These are phyloP conservation scores for Sugiyamaella paludigena DNA, from an alignment of 1,139 yeast genomes.

Conservation along the genomic window DNA sequence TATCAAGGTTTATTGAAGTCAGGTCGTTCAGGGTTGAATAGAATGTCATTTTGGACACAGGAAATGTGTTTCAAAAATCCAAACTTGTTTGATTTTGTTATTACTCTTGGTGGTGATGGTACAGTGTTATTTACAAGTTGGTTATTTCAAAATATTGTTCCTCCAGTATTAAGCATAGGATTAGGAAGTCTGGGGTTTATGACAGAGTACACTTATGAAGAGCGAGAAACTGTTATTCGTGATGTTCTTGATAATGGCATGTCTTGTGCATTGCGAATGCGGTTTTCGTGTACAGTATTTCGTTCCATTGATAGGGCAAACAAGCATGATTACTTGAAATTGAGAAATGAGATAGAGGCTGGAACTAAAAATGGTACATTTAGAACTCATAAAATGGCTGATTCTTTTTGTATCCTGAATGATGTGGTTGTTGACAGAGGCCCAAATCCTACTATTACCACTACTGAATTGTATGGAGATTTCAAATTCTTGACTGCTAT, in stretches of 20 bases:
- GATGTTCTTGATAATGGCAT: constrained; percentile 60
- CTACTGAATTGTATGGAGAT: constrained; percentile 75
- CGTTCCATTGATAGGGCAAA: constrained; percentile 32
- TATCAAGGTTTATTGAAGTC: constrained; percentile 39
- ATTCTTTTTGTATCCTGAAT: constrained; percentile 64
- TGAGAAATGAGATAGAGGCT: constrained; percentile 36
- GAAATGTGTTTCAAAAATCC: constrained; percentile 50
- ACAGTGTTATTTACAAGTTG: constrained; percentile 71
- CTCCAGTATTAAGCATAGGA: constrained; percentile 80
- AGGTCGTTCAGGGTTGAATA: constrained; percentile 40
- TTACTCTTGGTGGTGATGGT: constrained; percentile 81
- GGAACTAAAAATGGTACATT: constrained; percentile 35
- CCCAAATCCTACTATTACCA: constrained; percentile 73
- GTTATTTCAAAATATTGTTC: constrained; percentile 64
- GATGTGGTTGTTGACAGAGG: constrained; percentile 86
- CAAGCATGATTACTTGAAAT: constrained; percentile 28
- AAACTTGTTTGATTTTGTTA: constrained; percentile 52
- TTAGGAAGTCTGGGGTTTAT: constrained; percentile 83
- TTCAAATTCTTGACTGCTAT: constrained; percentile 76
- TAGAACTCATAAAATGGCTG: constrained; percentile 36
- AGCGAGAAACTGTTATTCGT: constrained; percentile 51
- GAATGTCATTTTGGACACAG: constrained; percentile 58
- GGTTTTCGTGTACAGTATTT: constrained; percentile 76
- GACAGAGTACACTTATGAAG: constrained; percentile 70
- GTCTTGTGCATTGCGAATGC: constrained; percentile 65